Evolutionary conservation across 768 basidiomycete species (phyloP).

Genomic region (Lactarius pseudohatsudake): DNA sequence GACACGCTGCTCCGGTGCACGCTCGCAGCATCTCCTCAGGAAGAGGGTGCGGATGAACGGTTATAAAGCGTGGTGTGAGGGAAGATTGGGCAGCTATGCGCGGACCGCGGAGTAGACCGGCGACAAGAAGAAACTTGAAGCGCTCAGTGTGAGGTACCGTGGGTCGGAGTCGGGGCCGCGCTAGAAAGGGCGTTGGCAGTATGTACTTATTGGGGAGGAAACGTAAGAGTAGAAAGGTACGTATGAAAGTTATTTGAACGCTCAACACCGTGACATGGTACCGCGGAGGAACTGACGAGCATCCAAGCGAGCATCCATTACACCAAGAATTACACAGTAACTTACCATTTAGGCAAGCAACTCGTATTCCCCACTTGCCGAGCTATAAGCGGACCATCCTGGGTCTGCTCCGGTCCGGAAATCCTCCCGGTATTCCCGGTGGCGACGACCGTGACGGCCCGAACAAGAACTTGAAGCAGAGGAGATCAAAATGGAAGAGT

Average conservation of each 20-base stretch:
- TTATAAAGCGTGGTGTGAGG: neutral
- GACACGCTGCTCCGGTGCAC: neutral
- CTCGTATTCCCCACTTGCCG: neutral
- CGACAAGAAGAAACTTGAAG: neutral
- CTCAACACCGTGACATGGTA: neutral
- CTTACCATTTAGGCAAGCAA: no score
- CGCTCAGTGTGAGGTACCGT: constrained; percentile 13
- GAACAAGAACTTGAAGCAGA: neutral
- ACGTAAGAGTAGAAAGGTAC: constrained; percentile 16
- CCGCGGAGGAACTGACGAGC: neutral
- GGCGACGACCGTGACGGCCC: neutral
- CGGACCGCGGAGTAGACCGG: constrained; percentile 18
- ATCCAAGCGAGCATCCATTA: neutral
- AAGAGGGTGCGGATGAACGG: neutral
- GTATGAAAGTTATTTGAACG: neutral
- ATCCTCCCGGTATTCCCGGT: neutral
- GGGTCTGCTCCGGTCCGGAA: neutral
- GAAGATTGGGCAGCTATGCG: neutral
- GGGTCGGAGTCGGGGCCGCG: constrained; percentile 10
- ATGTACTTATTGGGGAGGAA: constrained; percentile 6
- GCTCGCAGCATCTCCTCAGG: neutral
- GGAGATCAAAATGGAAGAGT: neutral
- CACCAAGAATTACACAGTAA: neutral
- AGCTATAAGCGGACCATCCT: neutral
- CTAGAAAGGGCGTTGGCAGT: constrained; percentile 8